Base-by-base conservation (phyloP, 768 basidiomycete species). In the Leccinum variicolor region DNA sequence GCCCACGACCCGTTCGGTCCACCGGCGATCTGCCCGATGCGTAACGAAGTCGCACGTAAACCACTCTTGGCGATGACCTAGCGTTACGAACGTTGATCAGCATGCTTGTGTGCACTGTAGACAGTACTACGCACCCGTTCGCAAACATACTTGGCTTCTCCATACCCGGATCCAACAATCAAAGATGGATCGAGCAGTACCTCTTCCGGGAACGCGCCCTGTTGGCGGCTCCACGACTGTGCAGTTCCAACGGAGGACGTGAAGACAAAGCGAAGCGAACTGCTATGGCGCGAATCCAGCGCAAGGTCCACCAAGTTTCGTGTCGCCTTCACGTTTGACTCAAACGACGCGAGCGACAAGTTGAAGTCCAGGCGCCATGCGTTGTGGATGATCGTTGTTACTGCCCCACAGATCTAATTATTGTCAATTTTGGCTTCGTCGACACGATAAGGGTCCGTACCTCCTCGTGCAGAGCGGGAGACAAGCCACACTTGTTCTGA, bases 361-460 rank as follows among this genome's bases (percentile, higher is more conserved):
- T 79, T 78, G 60, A 79, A 79, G 50, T 80, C 71, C 4, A 80
- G 64, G 2, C 60, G 39, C 60, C 60, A 61, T 8, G 60, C 60
- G n/a, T 52, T 57, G 23, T 61, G 60, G 2, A 76, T 68, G 23
- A 76, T 54, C 69, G 63, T 56, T 2, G 69, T 71, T 10, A 76
- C 66, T 1, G 62, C 55, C 3, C 58, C 43, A 8, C 56, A 57
- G 43, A 69, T 28, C 68, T 67, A 39, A 29, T 28, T 19, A 11
- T 1, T 3, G 26, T 41, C n/a, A n/a, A 4, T 3, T 47, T 56
- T 17, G 46, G 26, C 28, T 17, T 8, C 5, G 17, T 19, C 25
- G 10, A 9, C 3, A 21, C 14, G 2, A n/a, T 2, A 14, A n/a
- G 4, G n/a, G 14, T 15, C 15, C 14, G 7, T 56, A 76, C 74